Evolutionary conservation across 371 early-diverging fungal species (phyloP).

Genomic region (Zychaea mexicana): DNA sequence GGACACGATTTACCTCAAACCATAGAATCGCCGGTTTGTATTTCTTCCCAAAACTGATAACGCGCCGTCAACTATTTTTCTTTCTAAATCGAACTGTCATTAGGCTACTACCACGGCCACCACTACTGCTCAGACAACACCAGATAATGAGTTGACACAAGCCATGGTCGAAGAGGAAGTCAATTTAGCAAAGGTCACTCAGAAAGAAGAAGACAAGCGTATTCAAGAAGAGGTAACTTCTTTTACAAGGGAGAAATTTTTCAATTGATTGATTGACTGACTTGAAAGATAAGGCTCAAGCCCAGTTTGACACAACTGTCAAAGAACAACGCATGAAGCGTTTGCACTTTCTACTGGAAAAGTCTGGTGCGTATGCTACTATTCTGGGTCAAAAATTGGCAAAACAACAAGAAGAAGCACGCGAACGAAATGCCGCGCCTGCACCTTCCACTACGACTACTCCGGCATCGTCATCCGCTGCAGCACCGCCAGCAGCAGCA

Average conservation of each 20-base stretch:
- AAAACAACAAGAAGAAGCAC: constrained; percentile 72
- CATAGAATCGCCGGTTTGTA: neutral
- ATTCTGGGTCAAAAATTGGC: constrained; percentile 81
- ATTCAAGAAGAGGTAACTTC: constrained; percentile 50
- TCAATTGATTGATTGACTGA: neutral
- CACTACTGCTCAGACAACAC: neutral
- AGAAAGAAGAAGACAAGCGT: constrained; percentile 46
- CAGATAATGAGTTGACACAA: constrained; percentile 31
- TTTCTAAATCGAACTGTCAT: neutral
- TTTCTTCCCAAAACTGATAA: neutral
- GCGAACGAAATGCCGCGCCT: constrained; percentile 47
- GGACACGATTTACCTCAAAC: neutral
- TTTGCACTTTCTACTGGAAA: constrained; percentile 79
- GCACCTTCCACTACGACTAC: constrained; percentile 7
- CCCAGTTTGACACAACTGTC: constrained; percentile 58
- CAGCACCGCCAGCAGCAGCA: constrained; percentile 15
- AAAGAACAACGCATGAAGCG: constrained; percentile 76
- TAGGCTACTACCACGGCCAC: neutral
- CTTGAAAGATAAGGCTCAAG: constrained; percentile 47
- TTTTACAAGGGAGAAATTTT: neutral
- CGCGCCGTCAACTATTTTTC: neutral
- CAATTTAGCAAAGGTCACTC: constrained; percentile 41
- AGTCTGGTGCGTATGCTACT: constrained; percentile 81
- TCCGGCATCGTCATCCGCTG: neutral
- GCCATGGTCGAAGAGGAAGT: constrained; percentile 57